phyloP scores from a whole-genome alignment of 805 yeast genomes.

The Lipomyces kockii region DNA sequence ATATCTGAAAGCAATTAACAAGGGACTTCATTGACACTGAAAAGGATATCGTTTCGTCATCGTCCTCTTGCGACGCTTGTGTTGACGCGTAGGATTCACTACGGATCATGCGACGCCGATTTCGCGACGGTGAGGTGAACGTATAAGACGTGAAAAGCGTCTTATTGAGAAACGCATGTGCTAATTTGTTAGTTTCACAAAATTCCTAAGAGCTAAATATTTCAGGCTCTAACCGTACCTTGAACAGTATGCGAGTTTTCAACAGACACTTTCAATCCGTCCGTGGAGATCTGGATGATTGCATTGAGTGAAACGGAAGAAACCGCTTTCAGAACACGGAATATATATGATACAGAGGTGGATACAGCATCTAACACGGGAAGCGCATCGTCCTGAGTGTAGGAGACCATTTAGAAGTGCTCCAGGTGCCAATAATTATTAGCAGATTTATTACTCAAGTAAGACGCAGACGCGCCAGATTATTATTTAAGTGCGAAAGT shows the following conservation, averaged over 20 bases:
- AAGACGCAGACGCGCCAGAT: background rate
- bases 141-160: conserved; percentile 27
- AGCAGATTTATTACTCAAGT: background rate
- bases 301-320: conserved; percentile 30
- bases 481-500: no score
- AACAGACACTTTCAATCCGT: conserved; percentile 30
- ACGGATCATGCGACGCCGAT: background rate
- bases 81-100: background rate
- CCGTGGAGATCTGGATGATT: conserved; percentile 17
- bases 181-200: conserved; percentile 13
- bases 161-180: conserved; percentile 27
- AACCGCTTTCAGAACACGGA: conserved; percentile 25
- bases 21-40: conserved; percentile 26
- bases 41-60: conserved; percentile 15
- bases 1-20: conserved; percentile 34
- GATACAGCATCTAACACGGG: conserved; percentile 33
- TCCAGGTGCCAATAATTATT: background rate
- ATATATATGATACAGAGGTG: conserved; percentile 31
- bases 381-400: background rate
- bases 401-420: background rate
- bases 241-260: conserved; percentile 24
- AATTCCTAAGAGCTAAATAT: background rate
- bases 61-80: conserved; percentile 6
- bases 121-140: conserved; percentile 12
- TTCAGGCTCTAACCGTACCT: conserved; percentile 1